Base-by-base conservation (phyloP, 176 grass and related monocot species). In the Bromus sterilis region DNA sequence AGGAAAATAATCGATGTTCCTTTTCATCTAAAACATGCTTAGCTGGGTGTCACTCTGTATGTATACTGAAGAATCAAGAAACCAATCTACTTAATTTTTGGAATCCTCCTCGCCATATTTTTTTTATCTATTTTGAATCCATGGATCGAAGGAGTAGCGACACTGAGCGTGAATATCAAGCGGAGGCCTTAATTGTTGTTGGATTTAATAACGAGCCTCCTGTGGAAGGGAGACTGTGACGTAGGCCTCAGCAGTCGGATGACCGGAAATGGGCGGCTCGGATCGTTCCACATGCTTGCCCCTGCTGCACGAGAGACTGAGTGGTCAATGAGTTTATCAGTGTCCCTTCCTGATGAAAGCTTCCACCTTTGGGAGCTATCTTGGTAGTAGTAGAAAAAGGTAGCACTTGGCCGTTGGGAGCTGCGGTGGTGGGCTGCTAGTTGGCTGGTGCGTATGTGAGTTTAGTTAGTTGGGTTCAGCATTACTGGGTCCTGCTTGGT, bases 401-500 rank as follows among this genome's bases (percentile, higher is more conserved):
- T 11, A 46, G 37, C 53, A 71, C 70, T 76, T 76, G 76, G 49
- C 35, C 64, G 49, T 53, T 77, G 62, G 33, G 81, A 81, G 71
- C 21, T 35, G 55, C 34, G 13, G 55, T 41, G 13, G 55, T 21
- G 20, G 80, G n/a, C 40, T 83, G 56, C 70, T 35, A 49, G 58
- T 65, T 31, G 49, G 36, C 40, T 72, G 63, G 34, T 11, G 26
- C 26, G 11, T 56, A 56, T 86, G 78, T 82, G 83, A 78, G 71
- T 77, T 73, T 82, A 56, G 43, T 56, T 80, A 75, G 83, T 74
- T 86, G 35, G n/a, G 56, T 78, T 82, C n/a, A 81, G 36, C 78
- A 46, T 43, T 57, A 23, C 37, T 75, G 71, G 78, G 77, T 81
- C 82, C 55, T 76, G 40, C 1, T 56, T 61, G 82, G 77, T 85